Percentiles rank a stretch among this genome's conserved stretches.
phyloP scores from a whole-genome alignment of 2,329 filamentous ascomycete genomes.

The Neobulgaria alba region DNA sequence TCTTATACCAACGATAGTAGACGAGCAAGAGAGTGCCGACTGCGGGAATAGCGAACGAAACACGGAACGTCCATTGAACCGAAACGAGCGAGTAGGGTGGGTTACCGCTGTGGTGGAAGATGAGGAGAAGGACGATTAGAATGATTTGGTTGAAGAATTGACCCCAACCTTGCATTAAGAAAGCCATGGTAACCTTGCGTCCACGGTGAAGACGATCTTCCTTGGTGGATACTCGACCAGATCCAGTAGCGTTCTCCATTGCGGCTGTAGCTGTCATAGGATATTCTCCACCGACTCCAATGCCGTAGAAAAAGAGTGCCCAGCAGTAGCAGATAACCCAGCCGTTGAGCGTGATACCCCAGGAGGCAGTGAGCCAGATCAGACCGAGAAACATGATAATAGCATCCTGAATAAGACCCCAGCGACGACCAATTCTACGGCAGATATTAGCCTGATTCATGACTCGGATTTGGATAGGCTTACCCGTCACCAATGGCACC shows the following conservation, averaged over 20 bases:
- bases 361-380: slow-evolving; percentile 82
- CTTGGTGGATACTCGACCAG: slow-evolving; percentile 79
- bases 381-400: slow-evolving; percentile 90
- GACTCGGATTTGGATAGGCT: background rate
- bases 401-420: slow-evolving; percentile 93
- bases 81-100: slow-evolving; percentile 71
- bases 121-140: slow-evolving; percentile 75
- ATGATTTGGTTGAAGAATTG: slow-evolving; percentile 91
- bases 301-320: slow-evolving; percentile 86
- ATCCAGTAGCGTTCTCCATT: slow-evolving; percentile 83
- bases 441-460: background rate
- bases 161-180: slow-evolving; percentile 98
- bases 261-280: slow-evolving; percentile 94
- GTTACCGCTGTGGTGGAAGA: slow-evolving; percentile 63
- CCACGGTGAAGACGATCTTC: slow-evolving; percentile 93
- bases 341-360: slow-evolving; percentile 78
- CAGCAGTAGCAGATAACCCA: slow-evolving; percentile 98
- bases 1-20: slow-evolving; percentile 94
- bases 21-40: slow-evolving; percentile 88
- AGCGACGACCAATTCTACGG: slow-evolving; percentile 78
- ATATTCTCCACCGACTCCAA: slow-evolving; percentile 72
- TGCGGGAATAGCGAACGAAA: slow-evolving; percentile 87
- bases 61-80: slow-evolving; percentile 82
- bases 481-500: slow-evolving; percentile 68
- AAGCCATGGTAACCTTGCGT: slow-evolving; percentile 89